Conservation (phyloP, 305 asterid genomes). For the Fraxinus latifolia region DNA sequence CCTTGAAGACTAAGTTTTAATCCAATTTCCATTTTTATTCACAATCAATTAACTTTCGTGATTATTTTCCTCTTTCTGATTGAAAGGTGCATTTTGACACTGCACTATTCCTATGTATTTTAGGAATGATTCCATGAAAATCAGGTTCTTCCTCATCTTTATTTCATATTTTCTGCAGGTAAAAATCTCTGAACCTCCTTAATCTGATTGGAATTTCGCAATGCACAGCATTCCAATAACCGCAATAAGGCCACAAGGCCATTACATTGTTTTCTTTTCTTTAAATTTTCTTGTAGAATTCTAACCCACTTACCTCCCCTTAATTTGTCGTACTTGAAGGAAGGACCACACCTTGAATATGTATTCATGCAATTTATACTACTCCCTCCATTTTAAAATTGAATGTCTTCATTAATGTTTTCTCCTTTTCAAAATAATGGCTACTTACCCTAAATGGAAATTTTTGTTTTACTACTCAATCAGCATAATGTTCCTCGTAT, state of each 20-base stretch:
- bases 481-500: conserved; percentile 18
- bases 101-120: neutral
- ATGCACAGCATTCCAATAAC: neutral
- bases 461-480: neutral
- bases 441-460: neutral
- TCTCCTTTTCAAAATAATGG: neutral
- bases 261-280: neutral
- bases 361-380: neutral
- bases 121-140: neutral
- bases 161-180: neutral
- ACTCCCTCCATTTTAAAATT: neutral
- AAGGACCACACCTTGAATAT: neutral
- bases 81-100: neutral
- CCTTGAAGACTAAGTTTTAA: neutral
- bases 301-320: neutral
- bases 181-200: neutral
- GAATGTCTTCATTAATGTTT: neutral
- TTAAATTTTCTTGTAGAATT: neutral
- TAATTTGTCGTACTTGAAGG: neutral
- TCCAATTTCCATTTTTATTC: neutral
- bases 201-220: neutral
- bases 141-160: neutral
- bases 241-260: neutral
- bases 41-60: neutral
- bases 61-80: neutral